Evolutionary conservation across 306 rosid species (phyloP).

Genomic region (Prunus persica): DNA sequence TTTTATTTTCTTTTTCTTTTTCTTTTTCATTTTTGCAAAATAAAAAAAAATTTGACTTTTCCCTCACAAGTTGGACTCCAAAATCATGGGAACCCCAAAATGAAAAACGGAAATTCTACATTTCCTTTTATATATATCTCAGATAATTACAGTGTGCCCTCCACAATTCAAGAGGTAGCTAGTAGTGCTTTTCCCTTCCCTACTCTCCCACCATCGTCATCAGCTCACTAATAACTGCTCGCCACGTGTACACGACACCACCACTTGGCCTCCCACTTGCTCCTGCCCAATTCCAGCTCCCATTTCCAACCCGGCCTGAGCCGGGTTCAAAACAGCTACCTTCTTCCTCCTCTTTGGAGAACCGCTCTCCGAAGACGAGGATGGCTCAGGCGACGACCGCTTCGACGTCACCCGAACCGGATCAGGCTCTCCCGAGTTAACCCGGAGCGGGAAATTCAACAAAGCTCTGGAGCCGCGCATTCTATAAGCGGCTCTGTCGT

Average conservation of each 20-base stretch:
- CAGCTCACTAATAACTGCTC: constrained; percentile 25
- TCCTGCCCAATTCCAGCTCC: constrained; percentile 5
- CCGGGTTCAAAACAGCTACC: background rate
- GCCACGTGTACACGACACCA: constrained; percentile 21
- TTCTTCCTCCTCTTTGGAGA: constrained; percentile 51
- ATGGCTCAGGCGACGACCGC: constrained; percentile 49
- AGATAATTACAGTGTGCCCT: constrained; percentile 27
- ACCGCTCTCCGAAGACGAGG: constrained; percentile 40
- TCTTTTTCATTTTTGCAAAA: background rate
- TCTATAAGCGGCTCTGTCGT: constrained; percentile 83
- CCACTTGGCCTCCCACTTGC: constrained; percentile 24
- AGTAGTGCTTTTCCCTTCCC: background rate
- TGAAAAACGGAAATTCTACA: constrained; percentile 3
- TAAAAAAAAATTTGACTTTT: background rate
- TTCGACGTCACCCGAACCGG: constrained; percentile 71
- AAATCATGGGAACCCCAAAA: background rate
- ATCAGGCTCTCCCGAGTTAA: constrained; percentile 87
- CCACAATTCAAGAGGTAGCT: background rate
- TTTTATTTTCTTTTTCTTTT: background rate
- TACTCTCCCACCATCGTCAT: background rate
- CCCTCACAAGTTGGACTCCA: background rate
- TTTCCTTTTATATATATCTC: background rate
- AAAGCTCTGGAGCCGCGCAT: constrained; percentile 89
- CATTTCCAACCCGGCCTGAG: constrained; percentile 17
- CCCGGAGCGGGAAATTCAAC: constrained; percentile 77